Base-by-base conservation (phyloP, 2,329 filamentous ascomycete genomes). In the Fusarium siculi region DNA sequence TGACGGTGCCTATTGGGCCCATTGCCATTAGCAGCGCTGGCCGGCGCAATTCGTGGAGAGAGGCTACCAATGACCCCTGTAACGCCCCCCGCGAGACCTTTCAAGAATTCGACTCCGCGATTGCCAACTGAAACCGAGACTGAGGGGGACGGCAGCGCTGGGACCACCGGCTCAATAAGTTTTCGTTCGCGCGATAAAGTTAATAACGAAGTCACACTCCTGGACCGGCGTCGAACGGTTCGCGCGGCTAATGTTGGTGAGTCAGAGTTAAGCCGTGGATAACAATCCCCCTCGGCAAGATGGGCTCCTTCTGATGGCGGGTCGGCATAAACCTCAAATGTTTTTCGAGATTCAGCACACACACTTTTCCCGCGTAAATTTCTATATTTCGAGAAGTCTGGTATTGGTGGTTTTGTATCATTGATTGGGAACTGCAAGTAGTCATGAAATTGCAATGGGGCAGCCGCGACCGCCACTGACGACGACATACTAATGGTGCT, bases 341-440 rank as follows among this genome's bases (percentile, higher is more conserved):
- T 69, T 54, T 61, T 72, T 23, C 63, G 68, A 14, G 72, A 75
- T 12, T 62, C 43, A 44, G 80, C 78, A 28, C 80, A 81, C 15
- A 81, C 72, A 72, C 80, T 82, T 55, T 81, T 82, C 36, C 81
- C 81, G 9, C 81, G 77, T 28, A 82, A 76, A 37, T 59, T 76
- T 61, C 78, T 81, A 60, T 79, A 81, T 46, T 79, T 79, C 9
- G 82, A 82, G 15, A 74, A 64, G 21, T 74, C 54, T n/a, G 68
- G 62, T 44, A 59, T 68, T 14, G 72, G 76, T 25, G 76, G 75
- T 63, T 63, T 72, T 39, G 52, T 40, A 32, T 62, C 63, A 42
- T 70, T 44, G 34, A 64, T 54, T 18, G 63, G 70, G 34, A 65
- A 65, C 34, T 64, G 55, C 34, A 72, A 56, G 44, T 62, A 66